Conservation (phyloP, 108 stramenopile genomes). For the Conticribra weissflogii region DNA sequence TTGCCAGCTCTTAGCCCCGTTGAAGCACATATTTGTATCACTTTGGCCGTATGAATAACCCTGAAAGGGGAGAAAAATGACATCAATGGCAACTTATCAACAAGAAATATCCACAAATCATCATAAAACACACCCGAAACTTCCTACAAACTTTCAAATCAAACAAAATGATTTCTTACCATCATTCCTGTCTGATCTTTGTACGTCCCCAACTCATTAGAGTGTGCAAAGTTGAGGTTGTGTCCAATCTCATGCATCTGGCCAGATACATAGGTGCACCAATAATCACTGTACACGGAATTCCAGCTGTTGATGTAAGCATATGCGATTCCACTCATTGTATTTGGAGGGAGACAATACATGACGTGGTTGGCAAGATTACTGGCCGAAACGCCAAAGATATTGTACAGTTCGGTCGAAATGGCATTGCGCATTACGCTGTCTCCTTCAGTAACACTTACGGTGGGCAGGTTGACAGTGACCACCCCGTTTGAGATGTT, state of each 20-base stretch:
- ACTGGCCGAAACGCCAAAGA: conserved; percentile 30
- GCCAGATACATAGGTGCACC: conserved; percentile 53
- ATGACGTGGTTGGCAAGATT: conserved; percentile 51
- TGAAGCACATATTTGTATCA: conserved; percentile 58
- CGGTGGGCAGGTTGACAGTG: conserved; percentile 21
- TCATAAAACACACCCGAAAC: too few relatives aligned
- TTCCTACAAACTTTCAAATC: too few relatives aligned
- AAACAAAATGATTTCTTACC: too few relatives aligned
- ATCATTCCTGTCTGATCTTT: conserved; percentile 58
- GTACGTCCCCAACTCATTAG: conserved; percentile 45
- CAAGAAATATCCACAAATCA: too few relatives aligned
- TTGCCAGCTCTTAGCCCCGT: conserved; percentile 61
- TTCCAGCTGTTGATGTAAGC: conserved; percentile 55
- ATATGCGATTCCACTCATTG: conserved; percentile 39
- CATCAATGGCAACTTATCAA: too few relatives aligned
- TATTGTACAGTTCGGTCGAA: conserved; percentile 12
- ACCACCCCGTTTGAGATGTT: conserved; percentile 24
- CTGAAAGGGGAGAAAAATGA: too few relatives aligned
- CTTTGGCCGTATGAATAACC: too few relatives aligned
- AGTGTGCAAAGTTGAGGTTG: conserved; percentile 56
- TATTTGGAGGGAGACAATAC: conserved; percentile 34
- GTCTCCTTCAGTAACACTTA: conserved; percentile 11
- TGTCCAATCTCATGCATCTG: conserved; percentile 72
- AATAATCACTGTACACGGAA: conserved; percentile 63
- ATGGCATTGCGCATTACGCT: conserved; percentile 26